These are phyloP conservation scores for Pestalotiopsis sp. DNA, from an alignment of 2,329 filamentous ascomycete species.

Conservation along the genomic window DNA sequence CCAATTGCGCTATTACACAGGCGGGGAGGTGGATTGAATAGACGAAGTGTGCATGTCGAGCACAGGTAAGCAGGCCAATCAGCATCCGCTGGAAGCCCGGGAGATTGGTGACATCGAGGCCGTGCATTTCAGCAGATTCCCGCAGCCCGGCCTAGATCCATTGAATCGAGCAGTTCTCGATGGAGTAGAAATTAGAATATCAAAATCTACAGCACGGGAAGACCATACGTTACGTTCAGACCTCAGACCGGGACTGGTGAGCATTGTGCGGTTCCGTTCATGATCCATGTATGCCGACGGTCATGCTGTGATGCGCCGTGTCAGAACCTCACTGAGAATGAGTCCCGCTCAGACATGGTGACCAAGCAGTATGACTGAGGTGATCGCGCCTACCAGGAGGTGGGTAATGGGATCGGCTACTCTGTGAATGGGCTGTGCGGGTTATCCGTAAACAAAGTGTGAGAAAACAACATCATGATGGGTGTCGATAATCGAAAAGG, in stretches of 20 bases:
- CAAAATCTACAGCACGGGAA: constrained; percentile 10
- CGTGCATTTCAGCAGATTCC: no score
- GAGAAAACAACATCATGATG: no score
- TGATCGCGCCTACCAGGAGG: neutral
- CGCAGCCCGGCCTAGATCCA: no score
- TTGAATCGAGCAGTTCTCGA: no score
- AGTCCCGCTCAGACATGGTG: neutral
- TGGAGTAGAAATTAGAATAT: no score
- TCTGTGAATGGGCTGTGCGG: neutral
- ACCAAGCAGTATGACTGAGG: neutral
- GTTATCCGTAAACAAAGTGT: no score
- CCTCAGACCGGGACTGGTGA: constrained; percentile 25
- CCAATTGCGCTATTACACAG: no score
- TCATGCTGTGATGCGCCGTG: constrained; percentile 17
- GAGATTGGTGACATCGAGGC: no score
- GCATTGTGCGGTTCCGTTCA: constrained; percentile 19
- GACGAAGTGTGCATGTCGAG: no score
- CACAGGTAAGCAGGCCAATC: no score
- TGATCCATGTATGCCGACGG: constrained; percentile 12
- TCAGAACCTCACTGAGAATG: neutral
- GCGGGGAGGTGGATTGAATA: no score
- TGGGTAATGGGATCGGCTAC: neutral
- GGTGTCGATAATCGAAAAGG: neutral
- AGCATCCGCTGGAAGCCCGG: no score
- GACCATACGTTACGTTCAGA: constrained; percentile 20